phyloP scores from a whole-genome alignment of 768 basidiomycete genomes.

The Podaxis sp. region DNA sequence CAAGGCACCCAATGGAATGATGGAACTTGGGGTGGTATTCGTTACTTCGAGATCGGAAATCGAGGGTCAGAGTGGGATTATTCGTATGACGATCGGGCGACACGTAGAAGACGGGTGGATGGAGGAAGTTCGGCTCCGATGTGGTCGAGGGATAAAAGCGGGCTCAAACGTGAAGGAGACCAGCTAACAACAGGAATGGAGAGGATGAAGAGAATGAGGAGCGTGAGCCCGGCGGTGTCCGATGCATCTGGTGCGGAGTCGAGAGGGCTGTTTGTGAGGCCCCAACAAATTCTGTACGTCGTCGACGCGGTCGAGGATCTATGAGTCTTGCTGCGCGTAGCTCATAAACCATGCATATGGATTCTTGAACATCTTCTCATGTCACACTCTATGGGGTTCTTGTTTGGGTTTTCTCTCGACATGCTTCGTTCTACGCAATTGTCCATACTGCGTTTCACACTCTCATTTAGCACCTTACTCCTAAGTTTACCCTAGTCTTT shows the following conservation, averaged over 20 bases:
- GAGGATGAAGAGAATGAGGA: conserved; percentile 66
- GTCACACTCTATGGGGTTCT: not conserved
- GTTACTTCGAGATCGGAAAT: conserved; percentile 77
- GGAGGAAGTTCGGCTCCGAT: conserved; percentile 27
- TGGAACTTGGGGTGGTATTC: conserved; percentile 77
- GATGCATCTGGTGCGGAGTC: conserved; percentile 55
- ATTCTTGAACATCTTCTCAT: not conserved
- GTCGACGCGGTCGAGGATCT: conserved; percentile 66
- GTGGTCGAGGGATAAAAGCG: conserved; percentile 27
- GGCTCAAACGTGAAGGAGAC: conserved; percentile 43
- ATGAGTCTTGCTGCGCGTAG: not conserved
- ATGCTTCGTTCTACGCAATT: conserved; percentile 3
- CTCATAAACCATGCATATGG: not conserved
- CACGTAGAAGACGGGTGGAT: conserved; percentile 45
- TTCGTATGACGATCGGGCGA: conserved; percentile 45
- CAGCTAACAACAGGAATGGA: conserved; percentile 52
- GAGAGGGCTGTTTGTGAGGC: conserved; percentile 79
- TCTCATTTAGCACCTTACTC: conserved; percentile 8
- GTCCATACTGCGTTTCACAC: conserved; percentile 3
- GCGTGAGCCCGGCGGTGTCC: conserved; percentile 66
- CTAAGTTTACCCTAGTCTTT: conserved; percentile 3
- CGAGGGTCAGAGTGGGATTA: conserved; percentile 57
- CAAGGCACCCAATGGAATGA: conserved; percentile 76
- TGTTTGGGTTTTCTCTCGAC: not conserved
- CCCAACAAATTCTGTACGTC: conserved; percentile 85